Evolutionary conservation across 805 yeast genomes (phyloP), one percentile per base, ranked within the genome.

Genomic region (Candida nonsorbophila): DNA sequence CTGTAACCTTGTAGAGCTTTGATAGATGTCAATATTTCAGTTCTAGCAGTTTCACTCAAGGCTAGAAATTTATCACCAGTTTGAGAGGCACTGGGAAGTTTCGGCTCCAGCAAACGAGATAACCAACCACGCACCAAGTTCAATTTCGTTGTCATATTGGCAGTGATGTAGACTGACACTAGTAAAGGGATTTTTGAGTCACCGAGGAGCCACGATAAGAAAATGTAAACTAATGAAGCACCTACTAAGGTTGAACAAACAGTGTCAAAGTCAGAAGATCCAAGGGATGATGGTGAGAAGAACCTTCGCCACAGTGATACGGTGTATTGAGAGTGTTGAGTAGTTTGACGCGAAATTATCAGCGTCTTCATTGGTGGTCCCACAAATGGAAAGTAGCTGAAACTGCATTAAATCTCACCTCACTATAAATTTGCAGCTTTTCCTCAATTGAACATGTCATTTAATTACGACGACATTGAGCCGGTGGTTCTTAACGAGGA

Each of bases 1-100:
- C 58, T 41, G 39, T 77, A 77, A 6, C 54, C 45, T 20, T 66
- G 55, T n/a, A 77, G 49, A 8, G 77, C 68, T n/a, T 48, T 46
- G 6, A 77, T 45, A 0, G 82, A 68, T 3, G 60, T 41, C 2
- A 63, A 26, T n/a, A 63, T 35, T 40, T 63, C 69, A 9, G 19
- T 24, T 50, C 42, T 6, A 14, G 51, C 42, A 11, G 37, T 21
- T 13, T 45, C 48, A 9, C 45, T 26, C 27, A 60, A 40, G 1
- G 36, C 29, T 7, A 29, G 16, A 25, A 42, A 45, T 16, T 20
- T 22, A 19, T 19, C n/a, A n/a, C n/a, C n/a, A n/a, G n/a, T n/a
- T n/a, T n/a, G n/a, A n/a, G n/a, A n/a, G n/a, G n/a, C n/a, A n/a
- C n/a, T n/a, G n/a, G n/a, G n/a, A n/a, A n/a, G n/a, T n/a, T n/a